Percentiles rank a stretch among this genome's conserved stretches.
Evolutionary conservation across 148 eudicot genomes (phyloP).

Genomic region (Rhododendron ovatum): DNA sequence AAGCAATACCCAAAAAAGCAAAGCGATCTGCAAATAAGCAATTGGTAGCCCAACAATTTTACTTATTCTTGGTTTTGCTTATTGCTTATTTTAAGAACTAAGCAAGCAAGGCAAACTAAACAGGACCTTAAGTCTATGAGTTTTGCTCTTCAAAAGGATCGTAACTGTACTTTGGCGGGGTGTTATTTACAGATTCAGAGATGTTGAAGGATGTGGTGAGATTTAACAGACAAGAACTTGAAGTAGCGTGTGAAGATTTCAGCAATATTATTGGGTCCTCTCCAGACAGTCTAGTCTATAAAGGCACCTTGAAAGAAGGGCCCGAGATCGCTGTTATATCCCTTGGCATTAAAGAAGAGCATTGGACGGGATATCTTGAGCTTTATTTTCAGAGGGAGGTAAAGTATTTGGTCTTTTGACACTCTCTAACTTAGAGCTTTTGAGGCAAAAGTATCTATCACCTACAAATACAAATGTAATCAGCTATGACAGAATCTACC

Average conservation of each 20-base stretch:
- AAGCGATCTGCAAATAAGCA: background rate
- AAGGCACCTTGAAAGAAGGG: slow-evolving; percentile 87
- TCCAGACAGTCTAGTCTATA: slow-evolving; percentile 77
- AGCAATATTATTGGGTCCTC: slow-evolving; percentile 96
- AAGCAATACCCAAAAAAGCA: background rate
- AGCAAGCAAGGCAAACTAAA: background rate
- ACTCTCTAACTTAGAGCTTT: background rate
- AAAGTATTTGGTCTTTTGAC: background rate
- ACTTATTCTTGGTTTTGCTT: background rate
- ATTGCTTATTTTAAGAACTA: background rate
- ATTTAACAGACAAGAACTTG: slow-evolving; percentile 82
- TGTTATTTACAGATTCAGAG: slow-evolving; percentile 53
- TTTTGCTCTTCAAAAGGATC: background rate
- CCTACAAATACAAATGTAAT: background rate
- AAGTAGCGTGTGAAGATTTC: slow-evolving; percentile 98
- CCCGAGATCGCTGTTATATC: slow-evolving; percentile 94
- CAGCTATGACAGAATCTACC: background rate
- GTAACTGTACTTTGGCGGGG: background rate
- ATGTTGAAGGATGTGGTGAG: slow-evolving; percentile 62
- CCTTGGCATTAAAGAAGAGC: slow-evolving; percentile 86
- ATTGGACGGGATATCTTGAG: slow-evolving; percentile 89
- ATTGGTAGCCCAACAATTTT: background rate
- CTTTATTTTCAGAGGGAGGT: slow-evolving; percentile 95
- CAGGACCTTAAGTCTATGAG: background rate
- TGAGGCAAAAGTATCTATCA: background rate